A percentile compares a stretch with the other conserved stretches of the same genome.
phyloP scores from a whole-genome alignment of 768 basidiomycete genomes.

The Serendipita vermifera region DNA sequence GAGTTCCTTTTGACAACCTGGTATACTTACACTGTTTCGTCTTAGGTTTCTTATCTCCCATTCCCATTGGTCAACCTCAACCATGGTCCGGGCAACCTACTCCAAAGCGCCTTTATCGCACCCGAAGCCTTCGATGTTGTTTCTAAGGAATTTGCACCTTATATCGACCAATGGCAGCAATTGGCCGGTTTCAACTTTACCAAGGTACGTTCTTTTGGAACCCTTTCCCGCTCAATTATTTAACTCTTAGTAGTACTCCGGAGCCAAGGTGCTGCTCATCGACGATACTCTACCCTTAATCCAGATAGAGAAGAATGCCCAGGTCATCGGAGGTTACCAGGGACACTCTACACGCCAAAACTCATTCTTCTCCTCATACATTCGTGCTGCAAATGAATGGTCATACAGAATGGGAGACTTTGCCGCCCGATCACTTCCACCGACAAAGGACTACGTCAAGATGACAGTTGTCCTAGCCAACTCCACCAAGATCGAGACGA shows the following conservation, averaged over 20 bases:
- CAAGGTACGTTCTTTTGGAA: not conserved
- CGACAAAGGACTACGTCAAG: conserved; percentile 35
- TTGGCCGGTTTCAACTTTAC: conserved; percentile 9
- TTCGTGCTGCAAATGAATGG: conserved; percentile 20
- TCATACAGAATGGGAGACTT: conserved; percentile 32
- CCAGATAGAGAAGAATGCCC: conserved; percentile 40
- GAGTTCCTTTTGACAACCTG: too few species aligned
- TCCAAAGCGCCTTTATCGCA: conserved; percentile 3
- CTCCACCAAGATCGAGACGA: conserved; percentile 28
- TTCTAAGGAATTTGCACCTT: conserved; percentile 26
- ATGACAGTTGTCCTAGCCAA: conserved; percentile 36
- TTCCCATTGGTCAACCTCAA: conserved; percentile 10
- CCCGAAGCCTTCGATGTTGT: conserved; percentile 11
- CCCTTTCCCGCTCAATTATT: not conserved
- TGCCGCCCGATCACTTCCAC: conserved; percentile 37
- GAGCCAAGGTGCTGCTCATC: conserved; percentile 42
- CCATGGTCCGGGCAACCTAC: not conserved
- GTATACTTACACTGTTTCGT: too few species aligned
- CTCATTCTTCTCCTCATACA: conserved; percentile 27
- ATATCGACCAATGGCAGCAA: conserved; percentile 30
- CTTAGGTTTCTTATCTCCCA: conserved; percentile 10
- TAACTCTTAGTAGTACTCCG: conserved; percentile 28
- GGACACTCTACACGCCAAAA: conserved; percentile 33
- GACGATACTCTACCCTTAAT: conserved; percentile 38
- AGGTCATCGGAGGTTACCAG: conserved; percentile 40